Evolutionary conservation across 2,329 filamentous ascomycete species (phyloP).

Genomic region (Monosporascus sp.): DNA sequence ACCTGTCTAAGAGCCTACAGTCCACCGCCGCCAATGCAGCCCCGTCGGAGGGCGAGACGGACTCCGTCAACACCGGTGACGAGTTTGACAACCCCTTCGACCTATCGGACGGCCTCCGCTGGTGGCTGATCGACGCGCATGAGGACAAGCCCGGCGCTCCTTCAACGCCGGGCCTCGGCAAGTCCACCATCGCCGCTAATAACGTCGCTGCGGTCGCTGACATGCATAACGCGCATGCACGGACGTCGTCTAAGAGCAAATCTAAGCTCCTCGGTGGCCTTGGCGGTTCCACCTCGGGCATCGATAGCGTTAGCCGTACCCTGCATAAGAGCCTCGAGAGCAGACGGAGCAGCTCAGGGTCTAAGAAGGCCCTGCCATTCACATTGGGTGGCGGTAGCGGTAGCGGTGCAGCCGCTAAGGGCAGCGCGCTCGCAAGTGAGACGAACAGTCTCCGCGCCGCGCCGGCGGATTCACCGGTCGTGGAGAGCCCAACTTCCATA

Average conservation of each 20-base stretch:
- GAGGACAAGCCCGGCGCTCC: conserved; percentile 92
- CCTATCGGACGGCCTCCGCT: conserved; percentile 86
- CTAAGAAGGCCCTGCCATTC: conserved; percentile 67
- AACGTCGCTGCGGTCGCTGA: conserved; percentile 82
- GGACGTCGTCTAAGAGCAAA: conserved; percentile 33
- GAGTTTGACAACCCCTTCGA: conserved; percentile 98
- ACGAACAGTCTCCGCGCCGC: conserved; percentile 52
- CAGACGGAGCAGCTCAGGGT: conserved; percentile 80
- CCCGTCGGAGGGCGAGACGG: conserved; percentile 38
- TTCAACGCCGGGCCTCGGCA: conserved; percentile 85
- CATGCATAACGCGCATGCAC: conserved; percentile 46
- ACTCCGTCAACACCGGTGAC: conserved; percentile 49
- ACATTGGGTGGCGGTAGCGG: conserved; percentile 32
- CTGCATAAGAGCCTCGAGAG: conserved; percentile 86
- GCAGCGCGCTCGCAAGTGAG: conserved; percentile 51
- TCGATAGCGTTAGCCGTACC: conserved; percentile 70
- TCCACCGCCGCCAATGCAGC: conserved; percentile 35
- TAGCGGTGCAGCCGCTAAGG: conserved; percentile 37
- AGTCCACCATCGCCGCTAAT: conserved; percentile 84
- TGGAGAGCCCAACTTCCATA: conserved; percentile 27
- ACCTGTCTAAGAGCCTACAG: conserved; percentile 72
- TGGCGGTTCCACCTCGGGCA: conserved; percentile 46
- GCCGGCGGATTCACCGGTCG: conserved; percentile 32
- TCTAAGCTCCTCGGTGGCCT: conserved; percentile 28
- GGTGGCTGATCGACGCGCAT: conserved; percentile 90